Base-by-base conservation (phyloP, 805 yeast genomes). In the Yarrowia divulgata region DNA sequence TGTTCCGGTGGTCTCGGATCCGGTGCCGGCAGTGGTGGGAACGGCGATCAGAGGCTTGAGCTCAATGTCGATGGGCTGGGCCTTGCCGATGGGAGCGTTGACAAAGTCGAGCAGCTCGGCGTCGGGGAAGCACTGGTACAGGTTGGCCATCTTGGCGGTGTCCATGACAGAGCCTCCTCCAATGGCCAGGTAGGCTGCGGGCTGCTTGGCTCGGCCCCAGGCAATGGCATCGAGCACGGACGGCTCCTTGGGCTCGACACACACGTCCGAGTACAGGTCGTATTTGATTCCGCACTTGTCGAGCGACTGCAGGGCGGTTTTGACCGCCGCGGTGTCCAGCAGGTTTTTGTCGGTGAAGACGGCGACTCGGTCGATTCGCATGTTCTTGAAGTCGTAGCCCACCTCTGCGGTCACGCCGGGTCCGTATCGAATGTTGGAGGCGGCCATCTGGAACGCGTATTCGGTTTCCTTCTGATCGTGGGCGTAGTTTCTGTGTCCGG, bases 81-180 rank as follows among this genome's bases (percentile, higher is more conserved):
- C 82, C 67, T 77, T 77, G 16, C 82, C 82, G 18, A 79, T 71
- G 16, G 82, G 82, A 12, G 81, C 81, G 73, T 81, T 81, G 69
- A 81, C 82, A 72, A 81, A 82, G 73, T 81, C 83, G 57, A 79
- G 73, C 62, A 81, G 76, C 14, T 79, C 80, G 34, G 80, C 79
- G 43, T 80, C 79, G 18, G 81, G 81, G 70, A 81, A 81, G 50
- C 75, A 74, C 69, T 80, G 81, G 72, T 80, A 80, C 68, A 81
- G 74, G 68, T 79, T 78, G 40, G 84, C 82, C 63, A 81, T 78
- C 73, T 81, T 81, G 69, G 83, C 82, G 18, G 81, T 80, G 69
- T 81, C 84, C 75, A 81, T 82, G n/a, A 81, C 84, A 5, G 84
- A 81, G 35, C 84, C 84, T 57, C 84, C 84, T 35, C 84, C 84